These are phyloP conservation scores for Aureobasidium sp. DNA, from an alignment of 2,329 filamentous ascomycete genomes.

Conservation along the genomic window DNA sequence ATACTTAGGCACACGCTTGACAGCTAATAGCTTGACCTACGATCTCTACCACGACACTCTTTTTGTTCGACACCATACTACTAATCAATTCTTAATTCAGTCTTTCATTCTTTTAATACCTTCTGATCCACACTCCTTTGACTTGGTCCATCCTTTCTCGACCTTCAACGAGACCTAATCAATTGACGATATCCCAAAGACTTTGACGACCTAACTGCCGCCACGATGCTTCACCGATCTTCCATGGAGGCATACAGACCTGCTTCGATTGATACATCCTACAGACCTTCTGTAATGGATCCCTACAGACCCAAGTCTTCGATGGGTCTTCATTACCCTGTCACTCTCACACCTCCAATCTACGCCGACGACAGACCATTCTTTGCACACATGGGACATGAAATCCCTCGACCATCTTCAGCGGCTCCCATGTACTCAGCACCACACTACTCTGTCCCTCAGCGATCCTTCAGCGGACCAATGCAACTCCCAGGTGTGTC, in stretches of 20 bases:
- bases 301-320: conserved; percentile 42
- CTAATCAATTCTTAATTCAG: conserved; percentile 15
- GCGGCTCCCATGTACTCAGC: conserved; percentile 35
- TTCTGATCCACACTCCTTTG: conserved; percentile 11
- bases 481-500: conserved; percentile 51
- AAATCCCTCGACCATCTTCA: conserved; percentile 49
- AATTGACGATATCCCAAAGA: conserved; percentile 9
- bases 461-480: conserved; percentile 31
- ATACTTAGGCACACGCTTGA: conserved; percentile 1
- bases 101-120: conserved; percentile 13
- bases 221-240: conserved; percentile 29
- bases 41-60: conserved; percentile 6
- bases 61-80: conserved; percentile 12
- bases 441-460: conserved; percentile 35
- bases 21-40: not conserved
- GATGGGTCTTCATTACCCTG: conserved; percentile 41
- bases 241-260: conserved; percentile 46
- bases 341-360: conserved; percentile 40
- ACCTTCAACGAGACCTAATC: not conserved
- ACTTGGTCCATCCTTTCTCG: not conserved
- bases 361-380: conserved; percentile 41
- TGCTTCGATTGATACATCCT: conserved; percentile 29
- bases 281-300: conserved; percentile 48
- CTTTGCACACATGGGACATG: conserved; percentile 42
- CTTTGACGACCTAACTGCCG: conserved; percentile 13